A percentile compares a stretch with the other conserved stretches of the same genome.
phyloP scores from a whole-genome alignment of 306 rosid species.

The Pyrus communis region DNA sequence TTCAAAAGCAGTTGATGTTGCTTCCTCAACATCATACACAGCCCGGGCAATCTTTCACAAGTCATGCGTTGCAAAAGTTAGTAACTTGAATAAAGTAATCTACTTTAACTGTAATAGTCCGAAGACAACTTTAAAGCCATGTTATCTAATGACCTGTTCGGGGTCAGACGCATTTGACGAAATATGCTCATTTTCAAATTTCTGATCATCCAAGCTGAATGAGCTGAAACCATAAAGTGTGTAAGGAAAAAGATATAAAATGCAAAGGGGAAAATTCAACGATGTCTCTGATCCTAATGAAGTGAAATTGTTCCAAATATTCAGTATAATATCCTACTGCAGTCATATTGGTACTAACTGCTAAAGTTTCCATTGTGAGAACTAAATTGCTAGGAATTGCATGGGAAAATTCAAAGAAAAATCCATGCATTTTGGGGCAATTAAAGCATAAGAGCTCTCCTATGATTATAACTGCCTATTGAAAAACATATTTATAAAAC shows the following conservation, averaged over 20 bases:
- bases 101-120: not conserved
- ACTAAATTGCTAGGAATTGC: not conserved
- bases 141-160: slow-evolving; percentile 51
- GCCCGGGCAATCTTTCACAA: slow-evolving; percentile 72
- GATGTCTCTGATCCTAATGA: not conserved
- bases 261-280: not conserved
- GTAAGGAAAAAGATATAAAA: slow-evolving; percentile 11
- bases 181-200: slow-evolving; percentile 79
- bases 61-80: slow-evolving; percentile 28
- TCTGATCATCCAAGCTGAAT: slow-evolving; percentile 70
- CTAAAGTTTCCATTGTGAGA: not conserved
- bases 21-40: slow-evolving; percentile 93
- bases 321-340: not conserved
- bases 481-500: not conserved
- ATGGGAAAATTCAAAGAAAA: not conserved
- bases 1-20: slow-evolving; percentile 78
- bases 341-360: not conserved
- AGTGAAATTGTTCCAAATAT: not conserved
- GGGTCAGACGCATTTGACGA: slow-evolving; percentile 72
- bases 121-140: slow-evolving; percentile 12
- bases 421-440: not conserved
- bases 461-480: not conserved
- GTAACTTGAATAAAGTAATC: slow-evolving; percentile 16
- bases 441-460: not conserved
- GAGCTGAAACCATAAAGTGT: slow-evolving; percentile 47